Evolutionary conservation across 2,329 filamentous ascomycete genomes (phyloP).

Genomic region (Periconia sp.): DNA sequence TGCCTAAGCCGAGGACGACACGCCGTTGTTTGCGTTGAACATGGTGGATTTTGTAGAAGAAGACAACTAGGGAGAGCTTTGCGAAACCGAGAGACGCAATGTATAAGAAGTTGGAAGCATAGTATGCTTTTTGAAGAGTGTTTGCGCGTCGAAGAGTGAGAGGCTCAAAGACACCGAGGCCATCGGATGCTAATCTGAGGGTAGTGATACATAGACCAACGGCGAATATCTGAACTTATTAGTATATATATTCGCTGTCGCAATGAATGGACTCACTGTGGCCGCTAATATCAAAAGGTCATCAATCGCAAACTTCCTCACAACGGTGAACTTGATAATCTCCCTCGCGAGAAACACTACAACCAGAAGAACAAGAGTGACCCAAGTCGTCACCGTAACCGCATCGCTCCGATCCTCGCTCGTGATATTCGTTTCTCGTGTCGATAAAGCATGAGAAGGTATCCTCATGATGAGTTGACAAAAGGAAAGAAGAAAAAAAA

Average conservation of each 20-base stretch:
- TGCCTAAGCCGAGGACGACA: slow-evolving; percentile 18
- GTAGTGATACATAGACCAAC: slow-evolving; percentile 29
- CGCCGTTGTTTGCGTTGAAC: slow-evolving; percentile 21
- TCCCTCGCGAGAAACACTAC: slow-evolving; percentile 28
- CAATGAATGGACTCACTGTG: slow-evolving; percentile 22
- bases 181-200: slow-evolving; percentile 26
- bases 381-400: slow-evolving; percentile 30
- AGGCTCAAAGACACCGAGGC: slow-evolving; percentile 18
- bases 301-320: slow-evolving; percentile 26
- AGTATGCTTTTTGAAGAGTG: slow-evolving; percentile 32
- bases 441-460: slow-evolving; percentile 9
- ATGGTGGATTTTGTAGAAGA: slow-evolving; percentile 24
- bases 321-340: slow-evolving; percentile 26
- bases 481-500: slow-evolving; percentile 8
- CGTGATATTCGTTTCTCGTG: slow-evolving; percentile 7
- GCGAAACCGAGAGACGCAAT: slow-evolving; percentile 29
- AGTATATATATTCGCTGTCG: background rate
- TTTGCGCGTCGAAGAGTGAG: slow-evolving; percentile 22
- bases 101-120: slow-evolving; percentile 39
- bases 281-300: slow-evolving; percentile 34
- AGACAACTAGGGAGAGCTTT: slow-evolving; percentile 33
- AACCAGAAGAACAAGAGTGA: slow-evolving; percentile 22
- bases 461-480: slow-evolving; percentile 19
- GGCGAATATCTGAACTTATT: slow-evolving; percentile 23
- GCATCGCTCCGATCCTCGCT: slow-evolving; percentile 19